phyloP scores from a whole-genome alignment of 2,329 filamentous ascomycete species.

The Aplosporella prunicola region DNA sequence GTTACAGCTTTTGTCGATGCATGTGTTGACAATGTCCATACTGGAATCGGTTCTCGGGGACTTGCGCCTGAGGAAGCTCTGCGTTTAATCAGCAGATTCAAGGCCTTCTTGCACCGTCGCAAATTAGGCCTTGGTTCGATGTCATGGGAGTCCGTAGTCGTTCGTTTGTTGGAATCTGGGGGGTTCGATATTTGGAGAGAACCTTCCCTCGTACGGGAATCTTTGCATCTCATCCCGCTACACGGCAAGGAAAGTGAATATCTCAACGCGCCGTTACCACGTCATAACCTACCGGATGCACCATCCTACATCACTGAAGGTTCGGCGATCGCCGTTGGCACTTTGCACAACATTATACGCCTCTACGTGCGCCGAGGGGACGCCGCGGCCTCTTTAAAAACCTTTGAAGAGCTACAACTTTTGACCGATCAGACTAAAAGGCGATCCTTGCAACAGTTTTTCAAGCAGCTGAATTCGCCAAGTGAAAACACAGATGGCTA shows the following conservation, averaged over 20 bases:
- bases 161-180: constrained; percentile 43
- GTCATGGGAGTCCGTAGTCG: constrained; percentile 38
- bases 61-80: constrained; percentile 27
- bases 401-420: constrained; percentile 29
- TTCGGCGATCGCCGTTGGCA: constrained; percentile 31
- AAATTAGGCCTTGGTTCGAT: constrained; percentile 31
- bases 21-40: constrained; percentile 33
- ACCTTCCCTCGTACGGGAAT: constrained; percentile 32
- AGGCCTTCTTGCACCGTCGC: constrained; percentile 27
- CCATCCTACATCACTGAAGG: constrained; percentile 36
- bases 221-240: constrained; percentile 31
- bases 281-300: constrained; percentile 12
- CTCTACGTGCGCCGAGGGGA: constrained; percentile 31
- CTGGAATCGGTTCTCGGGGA: constrained; percentile 34
- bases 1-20: constrained; percentile 47
- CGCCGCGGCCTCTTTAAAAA: constrained; percentile 27
- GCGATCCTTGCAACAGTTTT: constrained; percentile 34
- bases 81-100: constrained; percentile 25
- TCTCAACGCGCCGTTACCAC: constrained; percentile 24
- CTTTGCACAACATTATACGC: constrained; percentile 35
- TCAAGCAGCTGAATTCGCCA: constrained; percentile 26
- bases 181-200: constrained; percentile 36
- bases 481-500: constrained; percentile 8
- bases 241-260: constrained; percentile 33
- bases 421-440: constrained; percentile 37